Base-by-base conservation (phyloP, 495 filamentous ascomycete genomes). In the Thermothielavioides terrestris region DNA sequence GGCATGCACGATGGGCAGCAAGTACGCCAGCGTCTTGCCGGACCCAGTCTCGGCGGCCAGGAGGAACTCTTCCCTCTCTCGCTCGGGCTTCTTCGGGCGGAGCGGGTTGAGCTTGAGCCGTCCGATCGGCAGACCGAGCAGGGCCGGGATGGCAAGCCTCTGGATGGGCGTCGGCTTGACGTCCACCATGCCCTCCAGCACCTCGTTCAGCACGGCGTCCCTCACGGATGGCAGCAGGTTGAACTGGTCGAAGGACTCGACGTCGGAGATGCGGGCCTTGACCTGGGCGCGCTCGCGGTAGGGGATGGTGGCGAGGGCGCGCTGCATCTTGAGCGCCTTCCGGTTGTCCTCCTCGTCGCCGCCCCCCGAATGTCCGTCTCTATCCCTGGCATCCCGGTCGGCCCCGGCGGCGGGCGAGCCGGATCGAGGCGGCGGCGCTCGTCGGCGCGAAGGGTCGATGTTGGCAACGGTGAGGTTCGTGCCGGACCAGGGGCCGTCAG, bases 1-100 rank as follows among this genome's bases (percentile, higher is more conserved):
- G 18, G 84, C 81, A 70, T 98, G 79, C 30, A 97, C 68, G 15
- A 80, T 68, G 1, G 92, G 94, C 17, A 95, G 60, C 21, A 95
- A 67, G 59, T 98, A 98, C 23, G 92, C 86, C 53, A 98, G 70
- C 1, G 92, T 98, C 68, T 98, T 98, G 46, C 92, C 92, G 2
- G 92, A 96, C 9, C 92, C 92, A 2, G 92, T 98, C 69, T 98
- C 92, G 10, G 94, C 92, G 1, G 94, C 92, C 15, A 98, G 74
- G 10, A 98, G 77, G 60, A 85, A 95, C 54, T 91, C 82, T 49
- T 83, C 72, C 54, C 77, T 77, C n/a, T 71, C 66, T 4, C 42
- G n/a, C 7, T 42, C 35, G 23, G 52, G 23, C 42, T 35, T 28
- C 35, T 21, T 38, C 2, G 6, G 1, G 14, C 22, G 20, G 14